Conservation (phyloP, 176 grass and related monocot species). For the Phoenix dactylifera region DNA sequence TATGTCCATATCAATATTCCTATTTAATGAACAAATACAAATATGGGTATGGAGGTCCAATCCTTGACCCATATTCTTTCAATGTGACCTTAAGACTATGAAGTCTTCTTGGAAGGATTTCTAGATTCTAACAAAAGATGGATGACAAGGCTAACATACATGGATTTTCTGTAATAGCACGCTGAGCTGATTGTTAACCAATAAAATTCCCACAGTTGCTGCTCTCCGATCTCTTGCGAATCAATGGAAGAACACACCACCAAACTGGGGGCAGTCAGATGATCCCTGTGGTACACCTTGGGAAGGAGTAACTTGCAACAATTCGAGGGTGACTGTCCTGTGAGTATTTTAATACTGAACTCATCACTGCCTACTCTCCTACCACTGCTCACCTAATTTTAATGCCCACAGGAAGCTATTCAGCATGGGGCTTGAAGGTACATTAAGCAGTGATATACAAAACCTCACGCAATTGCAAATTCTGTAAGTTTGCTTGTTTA, state of each 20-base stretch:
- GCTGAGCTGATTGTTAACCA: too few relatives aligned
- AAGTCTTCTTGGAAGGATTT: too few relatives aligned
- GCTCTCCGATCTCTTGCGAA: constrained; percentile 30
- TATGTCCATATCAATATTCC: too few relatives aligned
- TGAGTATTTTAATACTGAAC: constrained; percentile 20
- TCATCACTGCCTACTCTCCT: background rate
- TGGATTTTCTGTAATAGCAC: too few relatives aligned
- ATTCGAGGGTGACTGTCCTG: constrained; percentile 23
- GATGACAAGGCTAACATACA: too few relatives aligned
- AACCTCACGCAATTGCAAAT: constrained; percentile 31
- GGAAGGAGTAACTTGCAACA: constrained; percentile 31
- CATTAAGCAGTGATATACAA: constrained; percentile 24
- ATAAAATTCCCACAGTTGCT: constrained; percentile 10
- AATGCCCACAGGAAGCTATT: constrained; percentile 33
- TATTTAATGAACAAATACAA: too few relatives aligned
- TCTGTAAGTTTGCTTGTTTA: constrained; percentile 21
- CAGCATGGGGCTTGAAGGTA: constrained; percentile 32
- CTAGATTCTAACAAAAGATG: too few relatives aligned
- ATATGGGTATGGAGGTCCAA: too few relatives aligned
- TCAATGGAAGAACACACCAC: constrained; percentile 31
- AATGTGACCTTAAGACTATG: too few relatives aligned
- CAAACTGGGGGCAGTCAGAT: constrained; percentile 32
- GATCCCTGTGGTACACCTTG: constrained; percentile 31
- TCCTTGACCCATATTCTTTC: too few relatives aligned
- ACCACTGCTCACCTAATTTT: constrained; percentile 1